Percentiles rank a stretch among this genome's conserved stretches.
Conservation (phyloP, 2,329 filamentous ascomycete genomes). For the Penicillium sp. region DNA sequence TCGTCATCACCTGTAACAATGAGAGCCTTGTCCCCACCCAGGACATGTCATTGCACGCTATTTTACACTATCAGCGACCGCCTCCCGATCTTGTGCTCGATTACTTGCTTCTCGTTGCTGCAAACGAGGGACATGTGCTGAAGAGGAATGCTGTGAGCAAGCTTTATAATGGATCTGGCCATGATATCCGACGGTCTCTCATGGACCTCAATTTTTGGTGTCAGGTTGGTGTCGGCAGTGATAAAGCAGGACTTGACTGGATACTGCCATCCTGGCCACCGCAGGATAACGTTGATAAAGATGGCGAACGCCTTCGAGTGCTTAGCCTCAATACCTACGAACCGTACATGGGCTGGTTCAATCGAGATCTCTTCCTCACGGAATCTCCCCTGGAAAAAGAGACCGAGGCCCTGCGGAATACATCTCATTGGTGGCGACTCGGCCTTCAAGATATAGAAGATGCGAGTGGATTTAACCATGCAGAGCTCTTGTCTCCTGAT, state of each 20-base stretch:
- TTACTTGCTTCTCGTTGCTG: constrained; percentile 77
- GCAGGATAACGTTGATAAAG: constrained; percentile 66
- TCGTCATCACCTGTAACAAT: constrained; percentile 93
- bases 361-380: constrained; percentile 57
- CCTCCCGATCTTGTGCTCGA: constrained; percentile 70
- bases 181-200: constrained; percentile 78
- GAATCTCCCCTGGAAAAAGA: constrained; percentile 49
- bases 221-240: constrained; percentile 88
- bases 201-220: constrained; percentile 94
- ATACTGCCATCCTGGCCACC: constrained; percentile 75
- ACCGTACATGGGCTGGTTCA: constrained; percentile 73
- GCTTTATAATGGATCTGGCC: constrained; percentile 67
- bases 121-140: constrained; percentile 83
- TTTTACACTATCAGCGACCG: constrained; percentile 72
- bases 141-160: constrained; percentile 63
- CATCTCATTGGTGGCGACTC: constrained; percentile 67
- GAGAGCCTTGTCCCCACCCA: constrained; percentile 77
- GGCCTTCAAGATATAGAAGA: constrained; percentile 61
- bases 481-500: constrained; percentile 19
- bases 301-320: constrained; percentile 70
- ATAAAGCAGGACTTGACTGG: constrained; percentile 87
- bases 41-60: constrained; percentile 75
- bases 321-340: constrained; percentile 78
- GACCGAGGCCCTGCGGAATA: constrained; percentile 63
- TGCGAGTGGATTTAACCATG: constrained; percentile 41